Evolutionary conservation across 1,284 basidiomycete species (phyloP).

Genomic region (Puccinia horiana): DNA sequence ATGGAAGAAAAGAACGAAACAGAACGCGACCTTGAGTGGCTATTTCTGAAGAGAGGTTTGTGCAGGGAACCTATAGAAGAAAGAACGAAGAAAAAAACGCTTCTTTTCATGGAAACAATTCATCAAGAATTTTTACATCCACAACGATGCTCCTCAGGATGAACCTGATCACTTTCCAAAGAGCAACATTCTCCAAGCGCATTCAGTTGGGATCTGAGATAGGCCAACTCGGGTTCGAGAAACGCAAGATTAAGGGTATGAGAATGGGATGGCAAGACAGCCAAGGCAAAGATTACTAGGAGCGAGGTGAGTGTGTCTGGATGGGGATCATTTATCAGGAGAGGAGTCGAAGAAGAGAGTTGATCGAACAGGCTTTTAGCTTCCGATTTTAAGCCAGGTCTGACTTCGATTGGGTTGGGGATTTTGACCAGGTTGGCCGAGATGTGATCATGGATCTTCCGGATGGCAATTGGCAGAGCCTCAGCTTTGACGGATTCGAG

Average conservation of each 20-base stretch:
- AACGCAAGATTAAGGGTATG: conserved; percentile 1
- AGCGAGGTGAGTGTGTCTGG: background rate
- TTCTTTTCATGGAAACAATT: background rate
- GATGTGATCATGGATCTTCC: background rate
- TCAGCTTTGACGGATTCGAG: background rate
- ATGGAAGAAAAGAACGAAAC: too few species aligned
- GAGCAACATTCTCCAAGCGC: conserved; percentile 39
- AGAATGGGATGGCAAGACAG: background rate
- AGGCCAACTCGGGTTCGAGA: conserved; percentile 15
- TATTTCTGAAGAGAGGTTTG: too few species aligned
- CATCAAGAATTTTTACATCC: background rate
- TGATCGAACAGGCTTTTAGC: conserved; percentile 5
- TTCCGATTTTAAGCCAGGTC: conserved; percentile 19
- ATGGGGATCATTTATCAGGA: background rate
- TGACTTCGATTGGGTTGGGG: conserved; percentile 21
- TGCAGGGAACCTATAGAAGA: too few species aligned
- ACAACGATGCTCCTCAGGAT: background rate
- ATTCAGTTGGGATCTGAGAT: conserved; percentile 19
- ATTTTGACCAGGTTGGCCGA: conserved; percentile 1
- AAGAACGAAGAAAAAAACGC: too few species aligned
- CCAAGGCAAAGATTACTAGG: conserved; percentile 19
- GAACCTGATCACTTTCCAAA: background rate
- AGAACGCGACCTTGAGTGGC: too few species aligned
- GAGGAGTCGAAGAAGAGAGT: background rate
- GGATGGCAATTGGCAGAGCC: background rate